Conservation (phyloP, 345 rosid species). For the Populus tremula region DNA sequence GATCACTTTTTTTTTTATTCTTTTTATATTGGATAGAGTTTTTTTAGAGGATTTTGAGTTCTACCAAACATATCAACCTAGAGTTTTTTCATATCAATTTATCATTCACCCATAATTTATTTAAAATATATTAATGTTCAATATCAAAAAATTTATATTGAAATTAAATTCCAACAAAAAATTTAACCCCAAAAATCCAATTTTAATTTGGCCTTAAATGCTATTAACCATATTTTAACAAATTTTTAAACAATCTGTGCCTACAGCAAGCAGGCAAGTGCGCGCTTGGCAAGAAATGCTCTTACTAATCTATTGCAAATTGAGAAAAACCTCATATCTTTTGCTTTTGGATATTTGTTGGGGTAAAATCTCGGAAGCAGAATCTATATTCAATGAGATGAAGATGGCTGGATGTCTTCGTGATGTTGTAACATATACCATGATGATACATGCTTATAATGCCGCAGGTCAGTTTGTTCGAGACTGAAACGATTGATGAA, state of each 20-base stretch:
- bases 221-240: no score
- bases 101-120: no score
- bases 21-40: no score
- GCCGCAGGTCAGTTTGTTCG: conserved; percentile 47
- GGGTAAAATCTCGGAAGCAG: conserved; percentile 77
- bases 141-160: no score
- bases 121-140: no score
- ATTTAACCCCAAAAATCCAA: no score
- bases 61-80: rapidly evolving
- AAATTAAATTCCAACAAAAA: no score
- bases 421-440: conserved; percentile 76
- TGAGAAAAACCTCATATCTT: conserved; percentile 1
- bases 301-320: neutral
- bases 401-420: conserved; percentile 61
- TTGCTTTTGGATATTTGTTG: conserved; percentile 20
- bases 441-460: conserved; percentile 73
- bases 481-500: neutral
- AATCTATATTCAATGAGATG: conserved; percentile 73
- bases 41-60: no score
- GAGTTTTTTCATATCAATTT: no score
- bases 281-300: conserved; percentile 10
- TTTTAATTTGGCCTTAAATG: no score
- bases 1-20: no score
- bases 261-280: conserved; percentile 74
- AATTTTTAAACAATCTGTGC: conserved; percentile 36